Evolutionary conservation across 768 basidiomycete genomes (phyloP).

Genomic region (Naganishia antarctica): DNA sequence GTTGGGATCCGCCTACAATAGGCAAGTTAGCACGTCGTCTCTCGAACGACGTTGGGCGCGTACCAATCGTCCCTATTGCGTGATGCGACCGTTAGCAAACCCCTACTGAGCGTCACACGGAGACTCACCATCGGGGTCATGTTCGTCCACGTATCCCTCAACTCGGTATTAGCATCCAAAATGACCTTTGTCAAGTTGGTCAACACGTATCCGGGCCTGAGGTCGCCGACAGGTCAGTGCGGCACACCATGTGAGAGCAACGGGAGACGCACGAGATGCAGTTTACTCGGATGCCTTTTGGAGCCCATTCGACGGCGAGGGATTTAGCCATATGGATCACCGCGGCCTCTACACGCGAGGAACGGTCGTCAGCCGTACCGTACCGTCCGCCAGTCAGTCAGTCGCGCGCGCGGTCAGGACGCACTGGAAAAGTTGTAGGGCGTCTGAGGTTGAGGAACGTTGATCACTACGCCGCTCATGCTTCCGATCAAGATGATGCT

Average conservation of each 20-base stretch:
- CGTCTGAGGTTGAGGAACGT: constrained; percentile 86
- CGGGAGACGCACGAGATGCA: constrained; percentile 51
- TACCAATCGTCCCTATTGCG: constrained; percentile 25
- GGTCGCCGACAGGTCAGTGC: no score
- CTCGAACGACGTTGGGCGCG: background rate
- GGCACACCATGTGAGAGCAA: background rate
- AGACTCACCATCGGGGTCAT: constrained; percentile 44
- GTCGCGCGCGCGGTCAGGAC: constrained; percentile 1
- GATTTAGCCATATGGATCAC: constrained; percentile 91
- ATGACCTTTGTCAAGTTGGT: constrained; percentile 83
- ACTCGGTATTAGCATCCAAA: constrained; percentile 65
- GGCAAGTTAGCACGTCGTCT: background rate
- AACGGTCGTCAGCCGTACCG: background rate
- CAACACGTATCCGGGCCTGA: constrained; percentile 87
- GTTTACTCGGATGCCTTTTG: constrained; percentile 79
- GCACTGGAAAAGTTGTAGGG: constrained; percentile 86
- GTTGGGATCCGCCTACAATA: constrained; percentile 66
- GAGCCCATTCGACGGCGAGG: constrained; percentile 94
- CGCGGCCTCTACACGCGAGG: constrained; percentile 49
- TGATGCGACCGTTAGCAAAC: background rate
- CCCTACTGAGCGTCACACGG: background rate
- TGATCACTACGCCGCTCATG: constrained; percentile 88
- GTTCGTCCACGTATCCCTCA: constrained; percentile 57
- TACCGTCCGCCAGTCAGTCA: no score
- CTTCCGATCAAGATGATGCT: constrained; percentile 75